Evolutionary conservation across 495 filamentous ascomycete genomes (phyloP).

Genomic region (Xylaria longipes): DNA sequence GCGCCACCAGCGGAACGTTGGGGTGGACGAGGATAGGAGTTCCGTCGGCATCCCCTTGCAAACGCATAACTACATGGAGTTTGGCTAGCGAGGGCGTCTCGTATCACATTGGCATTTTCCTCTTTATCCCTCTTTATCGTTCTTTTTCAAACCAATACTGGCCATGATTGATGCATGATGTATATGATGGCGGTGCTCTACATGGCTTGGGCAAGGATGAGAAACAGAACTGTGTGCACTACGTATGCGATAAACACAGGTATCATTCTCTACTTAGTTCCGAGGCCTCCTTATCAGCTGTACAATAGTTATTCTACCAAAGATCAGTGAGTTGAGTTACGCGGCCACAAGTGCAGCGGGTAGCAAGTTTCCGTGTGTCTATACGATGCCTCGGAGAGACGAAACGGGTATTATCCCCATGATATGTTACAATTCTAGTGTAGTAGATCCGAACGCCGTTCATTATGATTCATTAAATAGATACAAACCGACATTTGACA

Average conservation of each 20-base stretch:
- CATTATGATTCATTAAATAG: constrained; percentile 12
- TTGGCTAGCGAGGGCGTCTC: constrained; percentile 8
- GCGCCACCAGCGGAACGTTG: neutral
- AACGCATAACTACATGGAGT: constrained; percentile 9
- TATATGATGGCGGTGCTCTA: neutral
- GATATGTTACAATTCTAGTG: constrained; percentile 9
- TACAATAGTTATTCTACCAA: constrained; percentile 18
- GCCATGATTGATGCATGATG: constrained; percentile 1
- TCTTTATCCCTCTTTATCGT: neutral
- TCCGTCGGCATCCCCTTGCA: neutral
- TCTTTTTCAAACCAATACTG: neutral
- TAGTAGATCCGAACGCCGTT: neutral
- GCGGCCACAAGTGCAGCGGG: neutral
- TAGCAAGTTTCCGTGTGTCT: neutral
- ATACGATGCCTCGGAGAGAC: too few relatives aligned
- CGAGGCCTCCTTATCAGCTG: constrained; percentile 4
- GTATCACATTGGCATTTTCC: neutral
- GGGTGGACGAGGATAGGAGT: neutral
- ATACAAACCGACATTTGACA: neutral
- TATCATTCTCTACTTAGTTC: neutral
- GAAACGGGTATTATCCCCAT: neutral
- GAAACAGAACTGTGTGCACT: constrained; percentile 4
- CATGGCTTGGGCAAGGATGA: neutral
- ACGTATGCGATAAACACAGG: neutral
- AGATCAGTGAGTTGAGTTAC: neutral